Conservation (phyloP, 345 rosid species). For the Eutrema heterophyllum region DNA sequence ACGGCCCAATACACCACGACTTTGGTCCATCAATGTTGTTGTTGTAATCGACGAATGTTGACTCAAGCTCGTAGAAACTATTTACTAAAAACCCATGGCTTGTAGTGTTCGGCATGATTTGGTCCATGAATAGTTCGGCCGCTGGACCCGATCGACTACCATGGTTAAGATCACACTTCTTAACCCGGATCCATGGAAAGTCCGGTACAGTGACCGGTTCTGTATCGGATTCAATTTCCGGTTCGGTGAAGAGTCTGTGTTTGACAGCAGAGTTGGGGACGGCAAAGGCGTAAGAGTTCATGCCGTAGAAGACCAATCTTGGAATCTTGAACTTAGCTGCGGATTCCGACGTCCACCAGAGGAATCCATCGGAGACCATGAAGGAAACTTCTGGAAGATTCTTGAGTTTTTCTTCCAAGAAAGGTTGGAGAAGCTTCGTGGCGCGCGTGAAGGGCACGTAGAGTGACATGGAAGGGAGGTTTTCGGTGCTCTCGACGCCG, state of each 20-base stretch:
- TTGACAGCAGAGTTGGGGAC: conserved; percentile 6
- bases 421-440: conserved; percentile 53
- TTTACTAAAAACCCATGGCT: conserved; percentile 50
- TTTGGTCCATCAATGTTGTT: neutral
- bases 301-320: conserved; percentile 48
- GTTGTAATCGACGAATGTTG: conserved; percentile 39
- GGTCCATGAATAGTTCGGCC: conserved; percentile 16
- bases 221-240: conserved; percentile 27
- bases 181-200: conserved; percentile 66
- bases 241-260: conserved; percentile 12
- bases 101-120: neutral
- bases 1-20: conserved; percentile 55
- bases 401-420: conserved; percentile 41
- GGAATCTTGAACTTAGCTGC: conserved; percentile 58
- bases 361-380: conserved; percentile 62
- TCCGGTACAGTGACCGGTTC: conserved; percentile 44
- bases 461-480: conserved; percentile 61
- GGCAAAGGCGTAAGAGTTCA: conserved; percentile 25
- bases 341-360: conserved; percentile 76
- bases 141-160: neutral
- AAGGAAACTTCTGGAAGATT: conserved; percentile 42
- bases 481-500: conserved; percentile 63
- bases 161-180: conserved; percentile 38
- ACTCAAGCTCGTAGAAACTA: conserved; percentile 67
- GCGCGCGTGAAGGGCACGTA: conserved; percentile 44